Percentiles rank a stretch among this genome's conserved stretches.
These are phyloP conservation scores for Coprinopsis strossmayeri DNA, from an alignment of 768 basidiomycete genomes.

Conservation along the genomic window DNA sequence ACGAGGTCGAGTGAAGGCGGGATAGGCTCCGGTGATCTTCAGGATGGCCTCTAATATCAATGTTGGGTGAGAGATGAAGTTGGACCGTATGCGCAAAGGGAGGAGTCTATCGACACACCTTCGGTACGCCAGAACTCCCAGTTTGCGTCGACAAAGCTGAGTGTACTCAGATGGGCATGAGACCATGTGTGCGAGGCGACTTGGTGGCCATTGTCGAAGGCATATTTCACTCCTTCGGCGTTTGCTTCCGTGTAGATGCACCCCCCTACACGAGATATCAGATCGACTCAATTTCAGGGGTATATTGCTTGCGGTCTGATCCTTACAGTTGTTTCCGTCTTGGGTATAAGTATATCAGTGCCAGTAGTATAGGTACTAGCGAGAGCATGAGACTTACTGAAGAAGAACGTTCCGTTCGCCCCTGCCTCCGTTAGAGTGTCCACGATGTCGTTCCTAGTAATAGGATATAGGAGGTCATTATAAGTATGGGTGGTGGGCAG, in stretches of 20 bases:
- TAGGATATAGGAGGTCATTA: background rate
- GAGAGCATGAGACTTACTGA: conserved; percentile 14
- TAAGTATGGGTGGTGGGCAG: background rate
- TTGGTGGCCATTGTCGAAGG: conserved; percentile 21
- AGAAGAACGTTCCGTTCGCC: conserved; percentile 27
- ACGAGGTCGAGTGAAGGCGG: conserved; percentile 38
- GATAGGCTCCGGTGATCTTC: conserved; percentile 29
- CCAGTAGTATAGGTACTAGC: background rate
- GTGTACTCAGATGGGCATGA: conserved; percentile 18
- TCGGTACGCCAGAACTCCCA: conserved; percentile 3
- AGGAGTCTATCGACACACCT: background rate
- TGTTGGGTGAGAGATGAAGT: background rate
- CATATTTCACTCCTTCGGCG: conserved; percentile 14
- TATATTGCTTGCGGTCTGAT: background rate
- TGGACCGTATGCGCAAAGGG: background rate
- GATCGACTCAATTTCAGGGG: background rate
- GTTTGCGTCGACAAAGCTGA: conserved; percentile 1
- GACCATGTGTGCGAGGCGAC: conserved; percentile 26
- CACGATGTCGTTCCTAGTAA: conserved; percentile 16
- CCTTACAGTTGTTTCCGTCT: conserved; percentile 11
- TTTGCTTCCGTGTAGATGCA: conserved; percentile 20
- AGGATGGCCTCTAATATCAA: conserved; percentile 32
- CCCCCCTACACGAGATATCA: background rate
- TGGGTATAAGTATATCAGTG: background rate
- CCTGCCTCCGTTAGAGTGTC: conserved; percentile 17